Base-by-base conservation (phyloP, 768 basidiomycete species). In the Mycena crocata region DNA sequence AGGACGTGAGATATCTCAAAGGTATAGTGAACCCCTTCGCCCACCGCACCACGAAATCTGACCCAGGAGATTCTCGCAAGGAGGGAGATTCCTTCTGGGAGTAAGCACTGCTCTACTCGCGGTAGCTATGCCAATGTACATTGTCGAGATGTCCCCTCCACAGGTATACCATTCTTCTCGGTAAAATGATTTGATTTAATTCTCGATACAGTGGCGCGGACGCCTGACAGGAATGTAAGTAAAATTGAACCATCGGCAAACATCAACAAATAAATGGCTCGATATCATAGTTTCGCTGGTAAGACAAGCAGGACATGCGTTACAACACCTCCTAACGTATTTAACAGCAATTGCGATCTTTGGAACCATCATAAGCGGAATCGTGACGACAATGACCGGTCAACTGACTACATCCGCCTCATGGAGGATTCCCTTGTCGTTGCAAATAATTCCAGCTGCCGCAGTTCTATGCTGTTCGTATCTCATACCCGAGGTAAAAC, bases 121-220 rank as follows among this genome's bases (percentile, higher is more conserved):
- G 19, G 82, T 81, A 12, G 83, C 83, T 1, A 81, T 81, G 3
- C 81, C 83, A 8, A 75, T 84, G 19, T 89, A 88, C 74, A 84
- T 85, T 17, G 83, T 86, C 19, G 89, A 90, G 73, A 85, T 89
- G 75, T 83, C 86, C 28, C 89, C 89, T 55, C 86, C 87, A 12
- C 85, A 86, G 67, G 82, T 81, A 68, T 39, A 71, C 67, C 10
- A 30, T 57, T 42, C 28, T 1, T 40, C 8, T 40, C 5, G 14
- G 3, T 31, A 5, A 52, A 45, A 24, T 12, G n/a, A 39, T 35
- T 13, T 45, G 14, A 34, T 58, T 46, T 44, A 19, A 49, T 5
- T 26, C 30, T 45, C 8, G 21, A 19, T 23, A 0, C 46, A 82
- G 77, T 87, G 85, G 86, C 79, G 86, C 64, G 85, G 84, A 57